Evolutionary conservation across 1,139 yeast species (phyloP).

Genomic region (Debaryomyces coudertii): DNA sequence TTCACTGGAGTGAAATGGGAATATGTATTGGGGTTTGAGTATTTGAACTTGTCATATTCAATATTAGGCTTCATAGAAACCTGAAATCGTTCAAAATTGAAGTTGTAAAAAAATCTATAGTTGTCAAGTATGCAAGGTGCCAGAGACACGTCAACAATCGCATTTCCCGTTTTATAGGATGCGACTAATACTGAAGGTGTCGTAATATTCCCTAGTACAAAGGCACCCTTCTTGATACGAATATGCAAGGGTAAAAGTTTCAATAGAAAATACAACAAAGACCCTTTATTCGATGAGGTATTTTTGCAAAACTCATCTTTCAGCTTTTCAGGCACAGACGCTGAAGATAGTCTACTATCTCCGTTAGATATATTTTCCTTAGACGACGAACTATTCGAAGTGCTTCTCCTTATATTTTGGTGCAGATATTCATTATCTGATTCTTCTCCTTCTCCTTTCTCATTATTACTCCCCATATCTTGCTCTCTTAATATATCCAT

Average conservation of each 20-base stretch:
- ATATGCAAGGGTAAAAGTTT: slow-evolving; percentile 61
- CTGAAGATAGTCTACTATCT: slow-evolving; percentile 1
- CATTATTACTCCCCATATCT: slow-evolving; percentile 14
- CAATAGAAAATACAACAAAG: slow-evolving; percentile 27
- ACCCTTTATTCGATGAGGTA: neutral
- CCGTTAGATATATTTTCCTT: slow-evolving; percentile 9
- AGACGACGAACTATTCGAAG: slow-evolving; percentile 9
- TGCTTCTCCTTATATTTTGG: slow-evolving; percentile 9
- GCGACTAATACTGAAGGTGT: slow-evolving; percentile 74
- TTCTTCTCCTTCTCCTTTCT: slow-evolving; percentile 9
- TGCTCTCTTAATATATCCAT: slow-evolving; percentile 45
- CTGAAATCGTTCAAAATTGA: slow-evolving; percentile 53
- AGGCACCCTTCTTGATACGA: slow-evolving; percentile 65
- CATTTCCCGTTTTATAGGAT: slow-evolving; percentile 60
- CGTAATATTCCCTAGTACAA: slow-evolving; percentile 75
- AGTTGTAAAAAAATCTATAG: slow-evolving; percentile 49
- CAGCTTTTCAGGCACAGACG: slow-evolving; percentile 4
- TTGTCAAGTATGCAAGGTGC: slow-evolving; percentile 57
- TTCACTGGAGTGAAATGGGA: slow-evolving; percentile 1
- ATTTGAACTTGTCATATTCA: slow-evolving; percentile 40
- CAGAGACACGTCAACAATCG: slow-evolving; percentile 58
- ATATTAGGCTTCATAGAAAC: slow-evolving; percentile 72
- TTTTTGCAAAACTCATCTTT: slow-evolving; percentile 11
- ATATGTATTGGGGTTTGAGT: slow-evolving; percentile 6
- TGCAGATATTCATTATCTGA: slow-evolving; percentile 13